Conservation (phyloP, 306 rosid species). For the Citrullus amarus region DNA sequence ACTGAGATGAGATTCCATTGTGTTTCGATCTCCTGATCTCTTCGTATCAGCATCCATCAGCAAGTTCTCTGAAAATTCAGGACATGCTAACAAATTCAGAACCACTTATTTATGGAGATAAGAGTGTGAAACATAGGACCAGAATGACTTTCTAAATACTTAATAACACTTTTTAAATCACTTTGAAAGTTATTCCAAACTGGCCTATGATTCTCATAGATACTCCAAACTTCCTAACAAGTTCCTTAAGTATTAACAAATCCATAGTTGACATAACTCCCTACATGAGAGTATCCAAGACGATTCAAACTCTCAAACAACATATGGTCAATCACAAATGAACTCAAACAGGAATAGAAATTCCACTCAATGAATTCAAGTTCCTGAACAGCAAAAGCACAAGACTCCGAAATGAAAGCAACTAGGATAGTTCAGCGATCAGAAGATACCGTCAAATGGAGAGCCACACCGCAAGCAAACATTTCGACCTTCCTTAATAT, state of each 20-base stretch:
- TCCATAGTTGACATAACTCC: background rate
- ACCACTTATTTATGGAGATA: background rate
- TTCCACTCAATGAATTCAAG: background rate
- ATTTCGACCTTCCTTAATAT: conserved; percentile 65
- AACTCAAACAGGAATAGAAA: background rate
- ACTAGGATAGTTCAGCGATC: background rate
- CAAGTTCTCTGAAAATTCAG: conserved; percentile 31
- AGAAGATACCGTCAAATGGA: conserved; percentile 46
- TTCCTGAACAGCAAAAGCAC: background rate
- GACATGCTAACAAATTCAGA: conserved; percentile 11
- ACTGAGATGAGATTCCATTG: conserved; percentile 40
- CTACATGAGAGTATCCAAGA: background rate
- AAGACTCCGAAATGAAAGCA: background rate
- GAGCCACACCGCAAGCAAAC: conserved; percentile 67
- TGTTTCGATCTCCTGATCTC: conserved; percentile 31
- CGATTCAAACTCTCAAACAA: background rate
- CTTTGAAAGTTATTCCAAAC: background rate
- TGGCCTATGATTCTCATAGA: too few relatives aligned
- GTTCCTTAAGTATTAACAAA: background rate
- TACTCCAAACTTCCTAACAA: background rate
- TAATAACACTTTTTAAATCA: too few relatives aligned
- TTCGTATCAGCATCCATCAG: conserved; percentile 28
- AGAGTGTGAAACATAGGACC: background rate
- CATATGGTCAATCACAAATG: background rate
- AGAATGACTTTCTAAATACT: background rate